phyloP scores from a whole-genome alignment of 2,329 filamentous ascomycete species.

The Uncinocarpus reesii region DNA sequence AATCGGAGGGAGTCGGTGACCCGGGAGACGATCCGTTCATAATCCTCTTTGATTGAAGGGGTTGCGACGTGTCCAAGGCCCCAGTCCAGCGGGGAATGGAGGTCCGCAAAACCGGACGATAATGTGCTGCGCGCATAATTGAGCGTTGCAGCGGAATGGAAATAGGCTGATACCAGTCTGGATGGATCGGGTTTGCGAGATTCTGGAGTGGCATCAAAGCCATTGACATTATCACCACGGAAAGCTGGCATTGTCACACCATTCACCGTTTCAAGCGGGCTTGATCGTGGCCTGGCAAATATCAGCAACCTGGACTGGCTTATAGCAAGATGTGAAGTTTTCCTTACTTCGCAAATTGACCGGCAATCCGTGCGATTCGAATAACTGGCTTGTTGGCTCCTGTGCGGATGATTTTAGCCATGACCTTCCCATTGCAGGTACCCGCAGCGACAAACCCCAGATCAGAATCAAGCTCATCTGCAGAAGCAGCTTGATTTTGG shows the following conservation, averaged over 20 bases:
- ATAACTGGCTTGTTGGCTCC: constrained; percentile 67
- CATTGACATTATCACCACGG: constrained; percentile 91
- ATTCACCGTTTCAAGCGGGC: constrained; percentile 69
- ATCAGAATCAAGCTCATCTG: constrained; percentile 96
- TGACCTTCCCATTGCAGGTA: background rate
- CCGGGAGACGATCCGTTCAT: constrained; percentile 70
- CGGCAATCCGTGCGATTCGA: constrained; percentile 88
- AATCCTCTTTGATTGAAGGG: constrained; percentile 71
- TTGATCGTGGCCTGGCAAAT: constrained; percentile 57
- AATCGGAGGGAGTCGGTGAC: constrained; percentile 88
- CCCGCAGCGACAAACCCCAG: constrained; percentile 51
- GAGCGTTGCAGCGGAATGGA: constrained; percentile 85
- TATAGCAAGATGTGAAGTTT: background rate
- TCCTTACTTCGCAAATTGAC: constrained; percentile 76
- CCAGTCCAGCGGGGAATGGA: constrained; percentile 92
- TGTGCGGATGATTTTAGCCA: constrained; percentile 17
- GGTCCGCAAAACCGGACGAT: constrained; percentile 78
- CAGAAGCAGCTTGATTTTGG: constrained; percentile 89
- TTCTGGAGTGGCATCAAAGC: constrained; percentile 55
- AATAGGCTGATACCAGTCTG: constrained; percentile 81
- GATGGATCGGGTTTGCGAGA: constrained; percentile 71
- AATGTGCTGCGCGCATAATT: constrained; percentile 85
- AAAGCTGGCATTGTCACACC: constrained; percentile 79
- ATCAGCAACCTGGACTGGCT: constrained; percentile 1
- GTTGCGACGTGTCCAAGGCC: constrained; percentile 83